These are phyloP conservation scores for Irpex sp. DNA, from an alignment of 1,284 basidiomycete species.

Conservation along the genomic window DNA sequence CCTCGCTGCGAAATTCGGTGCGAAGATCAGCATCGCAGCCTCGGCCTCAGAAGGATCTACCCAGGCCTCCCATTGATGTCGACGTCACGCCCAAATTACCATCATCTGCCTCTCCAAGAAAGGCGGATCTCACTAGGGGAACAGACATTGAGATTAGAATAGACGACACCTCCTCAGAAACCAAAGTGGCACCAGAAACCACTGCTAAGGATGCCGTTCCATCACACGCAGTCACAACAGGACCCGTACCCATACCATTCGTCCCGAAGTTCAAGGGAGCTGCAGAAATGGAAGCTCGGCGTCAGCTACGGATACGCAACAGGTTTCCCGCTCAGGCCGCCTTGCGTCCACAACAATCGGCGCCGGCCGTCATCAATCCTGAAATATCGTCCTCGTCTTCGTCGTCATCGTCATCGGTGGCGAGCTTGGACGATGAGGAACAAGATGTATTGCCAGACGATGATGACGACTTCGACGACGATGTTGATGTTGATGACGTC, in stretches of 20 bases:
- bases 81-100: constrained; percentile 30
- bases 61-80: constrained; percentile 23
- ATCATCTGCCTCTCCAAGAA: constrained; percentile 23
- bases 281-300: constrained; percentile 81
- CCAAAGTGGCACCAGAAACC: constrained; percentile 13
- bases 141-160: constrained; percentile 18
- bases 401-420: constrained; percentile 17
- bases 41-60: constrained; percentile 1
- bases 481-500: constrained; percentile 41
- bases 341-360: constrained; percentile 23
- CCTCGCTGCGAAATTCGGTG: constrained; percentile 47
- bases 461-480: constrained; percentile 65
- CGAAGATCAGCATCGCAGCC: constrained; percentile 38
- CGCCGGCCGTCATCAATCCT: constrained; percentile 43
- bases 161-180: constrained; percentile 18
- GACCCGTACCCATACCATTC: constrained; percentile 49
- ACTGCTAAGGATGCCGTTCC: background rate
- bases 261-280: constrained; percentile 81
- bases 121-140: constrained; percentile 12
- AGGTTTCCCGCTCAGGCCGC: constrained; percentile 29
- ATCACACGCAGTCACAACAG: constrained; percentile 11
- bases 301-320: constrained; percentile 64
- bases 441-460: constrained; percentile 47
- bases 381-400: constrained; percentile 58
- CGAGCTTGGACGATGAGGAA: constrained; percentile 49